phyloP scores from a whole-genome alignment of 768 basidiomycete genomes.

The Wakefieldia striispora region DNA sequence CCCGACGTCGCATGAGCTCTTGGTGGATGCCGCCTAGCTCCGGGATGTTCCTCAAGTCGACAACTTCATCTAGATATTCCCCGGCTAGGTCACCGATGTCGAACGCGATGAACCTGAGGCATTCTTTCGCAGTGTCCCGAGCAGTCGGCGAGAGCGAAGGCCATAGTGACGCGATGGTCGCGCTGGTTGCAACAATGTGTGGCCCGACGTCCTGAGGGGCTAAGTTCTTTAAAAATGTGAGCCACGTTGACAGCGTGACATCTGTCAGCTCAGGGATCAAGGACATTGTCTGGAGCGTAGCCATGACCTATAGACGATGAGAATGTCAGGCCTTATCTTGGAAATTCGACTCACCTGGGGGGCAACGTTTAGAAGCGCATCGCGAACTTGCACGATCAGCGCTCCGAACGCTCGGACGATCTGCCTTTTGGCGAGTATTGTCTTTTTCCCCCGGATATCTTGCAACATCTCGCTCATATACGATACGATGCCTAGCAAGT shows the following conservation, averaged over 20 bases:
- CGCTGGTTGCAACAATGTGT: slow-evolving; percentile 83
- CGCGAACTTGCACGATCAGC: slow-evolving; percentile 68
- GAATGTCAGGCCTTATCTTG: not conserved
- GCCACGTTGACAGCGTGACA: slow-evolving; percentile 79
- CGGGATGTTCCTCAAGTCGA: slow-evolving; percentile 70
- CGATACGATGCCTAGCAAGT: slow-evolving; percentile 84
- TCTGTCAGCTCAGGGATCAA: slow-evolving; percentile 69
- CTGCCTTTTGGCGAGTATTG: slow-evolving; percentile 63
- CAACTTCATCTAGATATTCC: slow-evolving; percentile 70
- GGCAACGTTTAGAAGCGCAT: slow-evolving; percentile 69
- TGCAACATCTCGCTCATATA: slow-evolving; percentile 84
- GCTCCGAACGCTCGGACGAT: slow-evolving; percentile 78
- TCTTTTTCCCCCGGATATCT: slow-evolving; percentile 77
- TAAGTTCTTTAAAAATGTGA: slow-evolving; percentile 68
- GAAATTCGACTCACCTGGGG: slow-evolving; percentile 66
- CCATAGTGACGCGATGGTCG: slow-evolving; percentile 83
- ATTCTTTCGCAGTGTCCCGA: slow-evolving; percentile 51
- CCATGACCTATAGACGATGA: slow-evolving; percentile 72
- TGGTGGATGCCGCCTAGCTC: slow-evolving; percentile 50
- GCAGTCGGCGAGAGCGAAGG: slow-evolving; percentile 51
- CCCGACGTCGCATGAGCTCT: slow-evolving; percentile 45
- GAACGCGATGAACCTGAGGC: slow-evolving; percentile 68
- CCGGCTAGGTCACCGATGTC: slow-evolving; percentile 56
- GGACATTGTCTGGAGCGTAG: slow-evolving; percentile 90
- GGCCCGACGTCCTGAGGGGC: slow-evolving; percentile 71